Evolutionary conservation across 2,329 filamentous ascomycete species (phyloP).

Genomic region (Chrysoporthe austroafricana): DNA sequence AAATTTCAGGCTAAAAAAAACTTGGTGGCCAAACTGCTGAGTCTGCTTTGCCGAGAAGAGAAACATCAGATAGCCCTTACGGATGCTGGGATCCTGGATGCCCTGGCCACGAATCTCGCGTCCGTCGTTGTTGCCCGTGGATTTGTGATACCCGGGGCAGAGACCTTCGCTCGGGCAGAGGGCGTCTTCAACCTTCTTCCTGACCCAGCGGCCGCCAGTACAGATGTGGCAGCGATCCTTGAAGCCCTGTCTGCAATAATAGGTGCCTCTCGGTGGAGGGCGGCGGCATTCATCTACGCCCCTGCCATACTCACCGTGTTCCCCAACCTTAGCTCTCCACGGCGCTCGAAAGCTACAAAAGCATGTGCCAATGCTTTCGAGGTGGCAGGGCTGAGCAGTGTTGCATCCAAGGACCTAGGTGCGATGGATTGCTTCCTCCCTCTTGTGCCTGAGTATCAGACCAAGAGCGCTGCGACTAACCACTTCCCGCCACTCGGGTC

Average conservation of each 20-base stretch:
- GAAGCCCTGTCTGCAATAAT: slow-evolving; percentile 79
- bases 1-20: slow-evolving; percentile 63
- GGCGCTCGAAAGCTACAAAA: slow-evolving; percentile 49
- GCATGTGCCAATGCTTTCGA: slow-evolving; percentile 59
- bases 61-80: slow-evolving; percentile 72
- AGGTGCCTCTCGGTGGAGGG: slow-evolving; percentile 76
- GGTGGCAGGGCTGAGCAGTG: slow-evolving; percentile 52
- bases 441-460: slow-evolving; percentile 49
- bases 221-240: slow-evolving; percentile 70
- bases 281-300: slow-evolving; percentile 71
- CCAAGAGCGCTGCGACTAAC: slow-evolving; percentile 38
- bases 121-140: slow-evolving; percentile 71
- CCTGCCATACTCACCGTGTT: slow-evolving; percentile 72
- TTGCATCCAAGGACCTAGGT: slow-evolving; percentile 50
- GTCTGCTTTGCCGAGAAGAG: slow-evolving; percentile 67
- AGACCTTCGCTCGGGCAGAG: slow-evolving; percentile 56
- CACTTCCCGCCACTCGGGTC: slow-evolving; percentile 60
- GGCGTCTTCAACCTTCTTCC: slow-evolving; percentile 63
- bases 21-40: slow-evolving; percentile 61
- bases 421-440: slow-evolving; percentile 71
- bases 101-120: slow-evolving; percentile 74
- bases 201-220: slow-evolving; percentile 59
- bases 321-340: slow-evolving; percentile 59
- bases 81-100: slow-evolving; percentile 75
- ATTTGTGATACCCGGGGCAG: slow-evolving; percentile 69